A percentile compares a stretch with the other conserved stretches of the same genome.
Evolutionary conservation across 1,284 basidiomycete genomes (phyloP).

Genomic region (Trichosporon sp.): DNA sequence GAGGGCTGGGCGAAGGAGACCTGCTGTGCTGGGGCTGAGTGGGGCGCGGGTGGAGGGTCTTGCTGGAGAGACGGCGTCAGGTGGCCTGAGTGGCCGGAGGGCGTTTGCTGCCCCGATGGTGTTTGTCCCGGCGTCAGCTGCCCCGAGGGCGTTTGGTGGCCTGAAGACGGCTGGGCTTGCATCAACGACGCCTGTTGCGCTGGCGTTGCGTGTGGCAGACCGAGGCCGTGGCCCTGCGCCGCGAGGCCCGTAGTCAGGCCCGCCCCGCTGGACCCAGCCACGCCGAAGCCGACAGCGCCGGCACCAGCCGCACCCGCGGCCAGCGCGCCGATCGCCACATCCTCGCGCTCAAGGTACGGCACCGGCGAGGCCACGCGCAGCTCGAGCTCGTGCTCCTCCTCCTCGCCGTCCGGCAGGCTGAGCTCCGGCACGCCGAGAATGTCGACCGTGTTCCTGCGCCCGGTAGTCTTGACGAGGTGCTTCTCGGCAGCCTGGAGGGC

Average conservation of each 20-base stretch:
- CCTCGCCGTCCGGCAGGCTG: slow-evolving; percentile 8
- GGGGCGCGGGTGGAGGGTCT: too few relatives aligned
- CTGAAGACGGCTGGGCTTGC: too few relatives aligned
- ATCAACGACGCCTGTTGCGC: too few relatives aligned
- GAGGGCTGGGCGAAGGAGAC: too few relatives aligned
- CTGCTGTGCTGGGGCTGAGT: too few relatives aligned
- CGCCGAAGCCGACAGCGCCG: not conserved
- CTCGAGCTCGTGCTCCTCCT: not conserved
- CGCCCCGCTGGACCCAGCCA: not conserved
- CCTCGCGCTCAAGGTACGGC: not conserved
- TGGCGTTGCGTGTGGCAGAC: not conserved
- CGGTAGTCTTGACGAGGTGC: slow-evolving; percentile 20
- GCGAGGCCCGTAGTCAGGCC: not conserved
- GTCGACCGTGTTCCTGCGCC: slow-evolving; percentile 16
- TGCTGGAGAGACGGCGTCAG: too few relatives aligned
- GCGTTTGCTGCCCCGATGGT: too few relatives aligned
- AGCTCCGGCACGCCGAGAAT: slow-evolving; percentile 3
- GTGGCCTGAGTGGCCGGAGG: too few relatives aligned
- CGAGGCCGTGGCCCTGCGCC: not conserved
- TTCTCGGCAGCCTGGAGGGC: slow-evolving; percentile 67
- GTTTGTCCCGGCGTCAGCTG: too few relatives aligned
- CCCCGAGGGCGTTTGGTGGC: too few relatives aligned
- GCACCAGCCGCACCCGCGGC: not conserved
- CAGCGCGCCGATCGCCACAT: not conserved
- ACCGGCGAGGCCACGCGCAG: not conserved